phyloP scores from a whole-genome alignment of 208 protist genomes.

The Leishmania martiniquensis region DNA sequence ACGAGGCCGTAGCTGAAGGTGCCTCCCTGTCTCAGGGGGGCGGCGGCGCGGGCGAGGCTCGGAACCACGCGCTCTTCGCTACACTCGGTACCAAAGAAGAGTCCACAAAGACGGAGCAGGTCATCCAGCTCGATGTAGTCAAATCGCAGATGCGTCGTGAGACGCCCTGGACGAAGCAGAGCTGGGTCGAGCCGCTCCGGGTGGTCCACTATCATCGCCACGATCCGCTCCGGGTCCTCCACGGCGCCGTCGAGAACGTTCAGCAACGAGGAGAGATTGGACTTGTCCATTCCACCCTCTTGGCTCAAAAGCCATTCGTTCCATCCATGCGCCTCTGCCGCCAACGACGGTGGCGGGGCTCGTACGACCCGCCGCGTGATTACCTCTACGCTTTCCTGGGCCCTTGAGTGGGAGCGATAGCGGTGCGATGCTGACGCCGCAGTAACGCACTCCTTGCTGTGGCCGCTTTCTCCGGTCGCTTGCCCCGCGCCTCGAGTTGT shows the following conservation, averaged over 20 bases:
- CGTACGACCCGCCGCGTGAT: background rate
- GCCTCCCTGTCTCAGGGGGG: background rate
- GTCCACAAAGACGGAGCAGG: conserved; percentile 15
- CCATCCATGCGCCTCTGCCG: background rate
- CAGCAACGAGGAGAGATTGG: conserved; percentile 23
- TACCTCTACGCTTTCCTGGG: background rate
- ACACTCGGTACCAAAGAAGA: conserved; percentile 21
- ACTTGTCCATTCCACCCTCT: conserved; percentile 7
- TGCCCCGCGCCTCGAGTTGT: background rate
- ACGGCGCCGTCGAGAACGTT: conserved; percentile 29
- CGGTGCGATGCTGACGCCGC: background rate
- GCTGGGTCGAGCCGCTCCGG: conserved; percentile 29
- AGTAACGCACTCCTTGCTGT: background rate
- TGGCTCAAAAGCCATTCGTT: background rate
- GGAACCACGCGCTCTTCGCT: background rate
- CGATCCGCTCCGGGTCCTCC: conserved; percentile 28
- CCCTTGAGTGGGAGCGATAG: too few relatives aligned
- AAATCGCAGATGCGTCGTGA: conserved; percentile 28
- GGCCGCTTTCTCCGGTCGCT: too few relatives aligned
- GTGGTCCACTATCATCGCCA: conserved; percentile 31
- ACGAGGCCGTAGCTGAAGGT: background rate
- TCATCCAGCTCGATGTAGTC: conserved; percentile 31
- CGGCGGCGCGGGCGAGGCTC: background rate
- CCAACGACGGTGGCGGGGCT: background rate
- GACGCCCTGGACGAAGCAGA: conserved; percentile 30